Evolutionary conservation across 2,329 filamentous ascomycete genomes (phyloP).

Genomic region (Colletotrichum higginsianum): DNA sequence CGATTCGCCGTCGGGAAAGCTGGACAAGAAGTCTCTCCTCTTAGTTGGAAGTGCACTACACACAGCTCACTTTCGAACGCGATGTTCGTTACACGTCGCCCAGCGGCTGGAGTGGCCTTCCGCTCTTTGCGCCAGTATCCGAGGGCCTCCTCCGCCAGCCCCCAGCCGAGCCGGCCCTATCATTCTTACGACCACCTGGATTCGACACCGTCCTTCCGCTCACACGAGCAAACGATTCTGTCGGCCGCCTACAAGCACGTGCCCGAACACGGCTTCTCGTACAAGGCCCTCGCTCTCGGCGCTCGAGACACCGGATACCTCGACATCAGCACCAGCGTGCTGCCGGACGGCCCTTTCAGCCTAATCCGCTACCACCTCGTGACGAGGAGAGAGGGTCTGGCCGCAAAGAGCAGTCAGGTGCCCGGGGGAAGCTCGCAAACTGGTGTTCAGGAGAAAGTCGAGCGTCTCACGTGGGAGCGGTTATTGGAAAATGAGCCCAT

Average conservation of each 20-base stretch:
- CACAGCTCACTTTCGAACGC: background rate
- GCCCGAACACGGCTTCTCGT: conserved; percentile 86
- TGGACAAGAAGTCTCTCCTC: background rate
- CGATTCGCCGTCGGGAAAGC: background rate
- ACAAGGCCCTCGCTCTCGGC: conserved; percentile 79
- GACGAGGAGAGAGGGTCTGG: conserved; percentile 75
- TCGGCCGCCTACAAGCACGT: conserved; percentile 85
- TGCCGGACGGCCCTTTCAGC: conserved; percentile 85
- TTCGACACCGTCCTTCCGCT: conserved; percentile 73
- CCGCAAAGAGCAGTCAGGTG: conserved; percentile 54
- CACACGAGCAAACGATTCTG: conserved; percentile 82
- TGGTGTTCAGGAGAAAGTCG: conserved; percentile 74
- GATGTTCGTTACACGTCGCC: conserved; percentile 24
- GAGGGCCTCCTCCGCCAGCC: background rate
- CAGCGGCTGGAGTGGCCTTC: conserved; percentile 14
- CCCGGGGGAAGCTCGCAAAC: conserved; percentile 53
- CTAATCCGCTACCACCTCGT: conserved; percentile 85
- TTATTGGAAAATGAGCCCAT: conserved; percentile 81
- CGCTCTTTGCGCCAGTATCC: conserved; percentile 19
- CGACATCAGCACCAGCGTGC: conserved; percentile 86
- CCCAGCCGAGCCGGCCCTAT: conserved; percentile 62
- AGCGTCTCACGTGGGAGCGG: conserved; percentile 81
- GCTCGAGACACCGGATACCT: conserved; percentile 88
- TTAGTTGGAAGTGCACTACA: background rate
- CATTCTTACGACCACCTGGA: conserved; percentile 81